Conservation (phyloP, 2,329 filamentous ascomycete species). For the Pochonia chlamydosporia region DNA sequence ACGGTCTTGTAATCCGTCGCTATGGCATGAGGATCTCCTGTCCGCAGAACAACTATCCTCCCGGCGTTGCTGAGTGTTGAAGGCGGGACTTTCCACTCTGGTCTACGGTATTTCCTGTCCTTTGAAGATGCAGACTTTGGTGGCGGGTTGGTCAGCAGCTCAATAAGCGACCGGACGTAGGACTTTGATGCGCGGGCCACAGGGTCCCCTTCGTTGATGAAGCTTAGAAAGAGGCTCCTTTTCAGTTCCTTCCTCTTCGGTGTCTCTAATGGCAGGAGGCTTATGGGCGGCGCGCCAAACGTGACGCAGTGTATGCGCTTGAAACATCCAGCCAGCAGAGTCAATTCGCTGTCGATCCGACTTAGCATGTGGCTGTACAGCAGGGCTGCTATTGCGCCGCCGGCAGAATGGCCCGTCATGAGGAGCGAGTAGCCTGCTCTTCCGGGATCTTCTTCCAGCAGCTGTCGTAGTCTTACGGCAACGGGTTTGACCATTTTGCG, state of each 20-base stretch:
- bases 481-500: constrained; percentile 69
- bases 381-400: constrained; percentile 74
- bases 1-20: constrained; percentile 40
- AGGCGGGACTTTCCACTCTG: constrained; percentile 60
- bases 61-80: constrained; percentile 66
- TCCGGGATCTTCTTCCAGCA: constrained; percentile 66
- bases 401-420: constrained; percentile 82
- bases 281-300: constrained; percentile 78
- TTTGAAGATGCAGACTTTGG: constrained; percentile 31
- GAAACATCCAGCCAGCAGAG: constrained; percentile 62
- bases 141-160: constrained; percentile 58
- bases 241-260: constrained; percentile 42
- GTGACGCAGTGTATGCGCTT: constrained; percentile 78
- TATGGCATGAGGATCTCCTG: constrained; percentile 32
- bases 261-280: constrained; percentile 61
- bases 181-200: constrained; percentile 70
- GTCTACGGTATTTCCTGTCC: constrained; percentile 14
- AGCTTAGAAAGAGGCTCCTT: constrained; percentile 71
- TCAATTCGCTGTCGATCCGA: constrained; percentile 61
- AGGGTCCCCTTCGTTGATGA: constrained; percentile 83
- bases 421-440: constrained; percentile 64
- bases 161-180: constrained; percentile 67
- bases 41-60: constrained; percentile 59
- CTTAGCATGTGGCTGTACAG: constrained; percentile 79
- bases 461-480: constrained; percentile 59